A percentile compares a stretch with the other conserved stretches of the same genome.
These are phyloP conservation scores for Laburnicola sp. DNA, from an alignment of 2,329 filamentous ascomycete genomes.

Conservation along the genomic window DNA sequence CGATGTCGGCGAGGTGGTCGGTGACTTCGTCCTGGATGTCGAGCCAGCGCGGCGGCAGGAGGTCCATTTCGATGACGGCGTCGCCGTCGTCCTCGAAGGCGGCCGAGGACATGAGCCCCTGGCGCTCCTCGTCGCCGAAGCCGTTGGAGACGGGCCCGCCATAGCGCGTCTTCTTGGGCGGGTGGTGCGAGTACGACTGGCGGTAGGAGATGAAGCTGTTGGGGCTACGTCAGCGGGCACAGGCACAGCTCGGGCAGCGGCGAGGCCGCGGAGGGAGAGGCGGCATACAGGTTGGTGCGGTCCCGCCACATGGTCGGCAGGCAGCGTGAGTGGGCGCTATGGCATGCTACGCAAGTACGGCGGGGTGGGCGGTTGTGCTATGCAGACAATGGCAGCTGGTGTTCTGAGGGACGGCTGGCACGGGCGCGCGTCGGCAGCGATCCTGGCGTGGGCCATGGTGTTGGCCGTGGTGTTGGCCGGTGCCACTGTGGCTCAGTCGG, in stretches of 20 bases:
- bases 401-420: neutral
- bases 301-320: constrained; percentile 85
- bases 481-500: no score
- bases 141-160: constrained; percentile 58
- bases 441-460: neutral
- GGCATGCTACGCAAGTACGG: constrained; percentile 31
- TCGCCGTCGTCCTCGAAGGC: constrained; percentile 86
- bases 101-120: constrained; percentile 80
- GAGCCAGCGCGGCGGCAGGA: constrained; percentile 92
- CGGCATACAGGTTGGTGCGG: constrained; percentile 89
- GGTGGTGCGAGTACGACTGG: constrained; percentile 96
- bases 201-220: constrained; percentile 96
- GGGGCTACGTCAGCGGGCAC: constrained; percentile 40
- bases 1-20: constrained; percentile 77
- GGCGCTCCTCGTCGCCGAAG: constrained; percentile 64
- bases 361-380: constrained; percentile 7
- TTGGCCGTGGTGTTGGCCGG: neutral
- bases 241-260: constrained; percentile 7
- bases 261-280: constrained; percentile 1
- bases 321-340: constrained; percentile 29
- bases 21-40: constrained; percentile 93
- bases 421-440: constrained; percentile 4
- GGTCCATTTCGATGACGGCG: constrained; percentile 96
- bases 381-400: neutral
- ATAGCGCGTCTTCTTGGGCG: constrained; percentile 76